These are phyloP conservation scores for Monilinia polystroma DNA, from an alignment of 2,329 filamentous ascomycete genomes.

Conservation along the genomic window DNA sequence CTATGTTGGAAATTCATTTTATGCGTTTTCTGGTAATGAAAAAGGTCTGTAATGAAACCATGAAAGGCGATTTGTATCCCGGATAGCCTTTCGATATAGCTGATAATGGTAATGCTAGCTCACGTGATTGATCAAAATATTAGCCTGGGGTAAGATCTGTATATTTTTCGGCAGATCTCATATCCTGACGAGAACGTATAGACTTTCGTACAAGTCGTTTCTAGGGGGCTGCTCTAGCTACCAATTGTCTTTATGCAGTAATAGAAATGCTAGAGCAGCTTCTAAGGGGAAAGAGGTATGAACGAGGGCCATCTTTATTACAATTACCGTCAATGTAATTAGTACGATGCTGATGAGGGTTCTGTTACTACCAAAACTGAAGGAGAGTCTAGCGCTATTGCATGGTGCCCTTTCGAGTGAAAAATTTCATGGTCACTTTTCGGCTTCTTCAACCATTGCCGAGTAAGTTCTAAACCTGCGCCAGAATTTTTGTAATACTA, in stretches of 20 bases:
- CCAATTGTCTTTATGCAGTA: constrained; percentile 45
- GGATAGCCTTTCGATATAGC: neutral
- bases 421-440: constrained; percentile 35
- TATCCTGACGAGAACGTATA: neutral
- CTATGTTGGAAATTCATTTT: neutral
- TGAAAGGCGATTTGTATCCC: neutral
- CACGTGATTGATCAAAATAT: neutral
- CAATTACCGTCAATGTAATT: constrained; percentile 24
- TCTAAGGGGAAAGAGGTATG: neutral
- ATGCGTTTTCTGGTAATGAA: neutral
- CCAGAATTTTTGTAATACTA: neutral
- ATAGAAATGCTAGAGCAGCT: constrained; percentile 41
- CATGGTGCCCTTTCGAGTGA: constrained; percentile 22
- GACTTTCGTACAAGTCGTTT: neutral
- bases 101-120: neutral
- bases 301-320: no score
- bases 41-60: neutral
- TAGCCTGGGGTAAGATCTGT: neutral
- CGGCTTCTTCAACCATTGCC: constrained; percentile 24
- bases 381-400: constrained; percentile 25
- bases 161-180: neutral
- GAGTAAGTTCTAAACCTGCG: constrained; percentile 22
- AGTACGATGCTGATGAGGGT: constrained; percentile 30
- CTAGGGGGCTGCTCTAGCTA: neutral
- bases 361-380: constrained; percentile 34